phyloP scores from a whole-genome alignment of 495 filamentous ascomycete species.

The Penicillium turbatum region DNA sequence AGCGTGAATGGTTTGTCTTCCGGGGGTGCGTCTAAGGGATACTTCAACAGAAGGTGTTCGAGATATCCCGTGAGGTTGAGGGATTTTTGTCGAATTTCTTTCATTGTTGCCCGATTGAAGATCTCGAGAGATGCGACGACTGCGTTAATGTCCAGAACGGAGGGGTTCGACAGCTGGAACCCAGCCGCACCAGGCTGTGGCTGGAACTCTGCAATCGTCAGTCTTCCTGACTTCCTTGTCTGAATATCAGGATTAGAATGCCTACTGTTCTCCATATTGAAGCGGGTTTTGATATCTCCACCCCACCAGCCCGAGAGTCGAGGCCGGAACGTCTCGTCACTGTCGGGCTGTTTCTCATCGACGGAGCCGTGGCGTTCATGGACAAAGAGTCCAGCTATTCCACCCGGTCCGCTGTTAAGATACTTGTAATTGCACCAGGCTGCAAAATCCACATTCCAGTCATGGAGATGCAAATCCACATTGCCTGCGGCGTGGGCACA shows the following conservation, averaged over 20 bases:
- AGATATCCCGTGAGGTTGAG: conserved; percentile 74
- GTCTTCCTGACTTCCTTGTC: neutral
- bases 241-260: neutral
- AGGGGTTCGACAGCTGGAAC: conserved; percentile 61
- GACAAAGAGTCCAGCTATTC: conserved; percentile 83
- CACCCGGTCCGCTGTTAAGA: conserved; percentile 84
- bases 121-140: conserved; percentile 74
- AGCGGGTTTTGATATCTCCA: conserved; percentile 68
- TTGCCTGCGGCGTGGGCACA: conserved; percentile 94
- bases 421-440: conserved; percentile 99
- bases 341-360: conserved; percentile 34
- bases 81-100: conserved; percentile 67
- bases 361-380: conserved; percentile 66
- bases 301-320: conserved; percentile 91
- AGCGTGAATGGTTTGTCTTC: conserved; percentile 58
- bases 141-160: conserved; percentile 56
- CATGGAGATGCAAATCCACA: conserved; percentile 74
- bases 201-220: conserved; percentile 51
- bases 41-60: conserved; percentile 58
- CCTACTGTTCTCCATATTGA: conserved; percentile 68
- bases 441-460: conserved; percentile 94
- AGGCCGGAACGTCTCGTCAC: conserved; percentile 41
- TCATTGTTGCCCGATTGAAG: conserved; percentile 70
- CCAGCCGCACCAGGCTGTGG: conserved; percentile 63
- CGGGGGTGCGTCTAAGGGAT: conserved; percentile 33